phyloP scores from a whole-genome alignment of 495 filamentous ascomycete species.

The Neurospora tetraspora region DNA sequence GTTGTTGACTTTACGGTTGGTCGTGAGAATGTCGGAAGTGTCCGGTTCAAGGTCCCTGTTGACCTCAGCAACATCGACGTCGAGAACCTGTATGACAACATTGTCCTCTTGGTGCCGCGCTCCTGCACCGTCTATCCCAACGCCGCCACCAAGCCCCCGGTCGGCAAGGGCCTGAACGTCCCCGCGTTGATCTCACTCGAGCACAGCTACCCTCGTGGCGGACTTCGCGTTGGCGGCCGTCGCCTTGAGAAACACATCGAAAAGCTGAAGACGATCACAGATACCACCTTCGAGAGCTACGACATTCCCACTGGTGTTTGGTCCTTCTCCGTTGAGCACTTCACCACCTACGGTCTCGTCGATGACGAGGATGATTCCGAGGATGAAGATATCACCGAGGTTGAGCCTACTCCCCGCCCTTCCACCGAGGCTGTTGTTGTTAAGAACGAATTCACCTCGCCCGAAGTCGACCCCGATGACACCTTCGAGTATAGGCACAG shows the following conservation, averaged over 20 bases:
- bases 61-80: constrained; percentile 65
- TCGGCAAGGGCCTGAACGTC: constrained; percentile 83
- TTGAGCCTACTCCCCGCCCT: constrained; percentile 18
- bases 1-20: constrained; percentile 70
- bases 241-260: constrained; percentile 72
- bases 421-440: constrained; percentile 5
- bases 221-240: constrained; percentile 16
- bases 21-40: constrained; percentile 64
- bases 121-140: constrained; percentile 81
- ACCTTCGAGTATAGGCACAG: constrained; percentile 70
- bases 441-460: constrained; percentile 16
- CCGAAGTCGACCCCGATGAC: constrained; percentile 53
- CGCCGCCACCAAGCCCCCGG: constrained; percentile 59
- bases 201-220: constrained; percentile 78
- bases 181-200: constrained; percentile 75
- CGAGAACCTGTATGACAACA: constrained; percentile 57
- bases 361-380: constrained; percentile 71
- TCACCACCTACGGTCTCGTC: constrained; percentile 88
- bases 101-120: constrained; percentile 65
- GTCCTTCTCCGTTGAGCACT: constrained; percentile 88
- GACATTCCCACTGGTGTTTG: constrained; percentile 69
- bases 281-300: constrained; percentile 75
- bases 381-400: constrained; percentile 62
- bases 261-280: constrained; percentile 57
- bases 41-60: constrained; percentile 70